Conservation (phyloP, 1,284 basidiomycete genomes). For the Athelia sp. region DNA sequence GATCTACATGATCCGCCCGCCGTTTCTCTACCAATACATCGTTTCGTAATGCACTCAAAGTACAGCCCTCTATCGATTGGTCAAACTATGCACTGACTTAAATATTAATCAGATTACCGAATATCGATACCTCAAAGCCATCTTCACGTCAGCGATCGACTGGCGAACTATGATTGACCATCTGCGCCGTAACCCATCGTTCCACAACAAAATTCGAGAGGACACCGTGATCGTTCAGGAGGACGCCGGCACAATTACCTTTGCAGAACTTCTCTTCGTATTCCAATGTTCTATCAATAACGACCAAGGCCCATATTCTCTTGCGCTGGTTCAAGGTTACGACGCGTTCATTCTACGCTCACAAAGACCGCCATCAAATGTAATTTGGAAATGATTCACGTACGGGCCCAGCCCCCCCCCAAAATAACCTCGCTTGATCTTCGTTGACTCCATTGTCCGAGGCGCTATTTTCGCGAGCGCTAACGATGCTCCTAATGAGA, state of each 20-base stretch:
- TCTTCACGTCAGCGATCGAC: constrained; percentile 19
- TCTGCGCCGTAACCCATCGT: constrained; percentile 24
- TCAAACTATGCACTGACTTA: no score
- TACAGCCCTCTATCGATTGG: no score
- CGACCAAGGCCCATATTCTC: constrained; percentile 9
- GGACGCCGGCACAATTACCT: constrained; percentile 9
- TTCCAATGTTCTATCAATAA: constrained; percentile 17
- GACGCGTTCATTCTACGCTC: constrained; percentile 5
- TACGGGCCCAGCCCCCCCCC: constrained; percentile 6
- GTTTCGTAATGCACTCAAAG: no score
- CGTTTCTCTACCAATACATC: no score
- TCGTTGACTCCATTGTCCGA: constrained; percentile 19
- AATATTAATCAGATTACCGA: constrained; percentile 16
- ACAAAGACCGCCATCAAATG: constrained; percentile 11
- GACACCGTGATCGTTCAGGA: constrained; percentile 24
- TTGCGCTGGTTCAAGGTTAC: constrained; percentile 21
- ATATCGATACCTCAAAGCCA: constrained; percentile 20
- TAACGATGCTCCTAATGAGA: not conserved
- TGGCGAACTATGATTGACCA: constrained; percentile 20
- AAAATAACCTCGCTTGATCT: constrained; percentile 16
- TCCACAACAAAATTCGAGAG: constrained; percentile 19
- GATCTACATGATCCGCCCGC: no score
- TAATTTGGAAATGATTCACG: constrained; percentile 15
- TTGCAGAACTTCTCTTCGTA: constrained; percentile 20
- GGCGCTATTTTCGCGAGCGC: constrained; percentile 15